Percentiles rank a stretch among this genome's conserved stretches.
These are phyloP conservation scores for Codiaeum variegatum DNA, from an alignment of 441 rosid genomes.

Conservation along the genomic window DNA sequence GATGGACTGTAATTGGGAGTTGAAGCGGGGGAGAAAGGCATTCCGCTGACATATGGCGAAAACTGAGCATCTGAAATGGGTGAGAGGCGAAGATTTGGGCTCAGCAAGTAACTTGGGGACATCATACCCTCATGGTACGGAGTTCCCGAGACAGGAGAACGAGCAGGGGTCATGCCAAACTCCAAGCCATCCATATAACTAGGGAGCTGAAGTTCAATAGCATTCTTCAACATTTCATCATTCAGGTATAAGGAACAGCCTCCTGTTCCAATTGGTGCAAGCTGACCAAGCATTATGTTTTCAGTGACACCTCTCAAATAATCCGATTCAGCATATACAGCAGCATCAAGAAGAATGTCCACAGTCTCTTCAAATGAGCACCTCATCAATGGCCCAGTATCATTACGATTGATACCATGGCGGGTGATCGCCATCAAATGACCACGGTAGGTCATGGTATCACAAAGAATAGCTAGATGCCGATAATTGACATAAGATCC, in stretches of 20 bases:
- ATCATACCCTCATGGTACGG: slow-evolving; percentile 92
- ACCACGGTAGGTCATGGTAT: slow-evolving; percentile 98
- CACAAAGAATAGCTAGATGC: slow-evolving; percentile 93
- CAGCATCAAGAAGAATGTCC: slow-evolving; percentile 96
- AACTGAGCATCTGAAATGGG: slow-evolving; percentile 65
- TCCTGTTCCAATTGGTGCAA: slow-evolving; percentile 96
- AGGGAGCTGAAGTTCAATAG: slow-evolving; percentile 95
- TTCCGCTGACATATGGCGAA: slow-evolving; percentile 16
- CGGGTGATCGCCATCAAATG: slow-evolving; percentile 99
- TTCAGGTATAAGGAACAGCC: slow-evolving; percentile 84
- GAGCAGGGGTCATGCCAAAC: slow-evolving; percentile 85
- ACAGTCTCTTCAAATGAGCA: slow-evolving; percentile 99
- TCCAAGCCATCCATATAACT: slow-evolving; percentile 93
- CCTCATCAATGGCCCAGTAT: slow-evolving; percentile 98
- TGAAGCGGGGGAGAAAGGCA: slow-evolving; percentile 77
- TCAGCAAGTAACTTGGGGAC: slow-evolving; percentile 82
- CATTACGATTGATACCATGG: slow-evolving; percentile 93
- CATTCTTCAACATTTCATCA: slow-evolving; percentile 96
- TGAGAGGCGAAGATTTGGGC: slow-evolving; percentile 77
- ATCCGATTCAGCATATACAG: slow-evolving; percentile 91
- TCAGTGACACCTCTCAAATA: slow-evolving; percentile 88
- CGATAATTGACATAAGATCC: slow-evolving; percentile 96
- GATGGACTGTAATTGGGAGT: slow-evolving; percentile 74
- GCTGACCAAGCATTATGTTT: slow-evolving; percentile 96
- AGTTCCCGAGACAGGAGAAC: slow-evolving; percentile 80